phyloP scores from a whole-genome alignment of 495 filamentous ascomycete species.

The Annulohypoxylon moriforme region DNA sequence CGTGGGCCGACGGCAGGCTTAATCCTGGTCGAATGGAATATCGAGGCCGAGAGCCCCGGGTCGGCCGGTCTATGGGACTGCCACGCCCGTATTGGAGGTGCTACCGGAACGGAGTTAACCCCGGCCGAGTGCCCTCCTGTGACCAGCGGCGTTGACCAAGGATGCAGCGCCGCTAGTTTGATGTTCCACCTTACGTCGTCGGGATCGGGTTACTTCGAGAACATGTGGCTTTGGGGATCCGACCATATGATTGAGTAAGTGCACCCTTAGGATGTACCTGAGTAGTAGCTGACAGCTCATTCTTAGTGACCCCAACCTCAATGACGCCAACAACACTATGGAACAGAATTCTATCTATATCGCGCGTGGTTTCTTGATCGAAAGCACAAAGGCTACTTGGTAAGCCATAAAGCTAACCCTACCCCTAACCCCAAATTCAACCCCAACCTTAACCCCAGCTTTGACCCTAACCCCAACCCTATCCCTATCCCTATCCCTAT shows the following conservation, averaged over 20 bases:
- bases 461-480: too few species aligned
- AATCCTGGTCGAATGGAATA: conserved; percentile 53
- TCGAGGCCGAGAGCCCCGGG: neutral
- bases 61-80: conserved; percentile 49
- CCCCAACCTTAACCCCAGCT: too few species aligned
- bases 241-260: too few species aligned
- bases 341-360: neutral
- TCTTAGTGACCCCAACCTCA: neutral
- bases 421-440: too few species aligned
- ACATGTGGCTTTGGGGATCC: conserved; percentile 73
- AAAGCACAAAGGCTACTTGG: too few species aligned
- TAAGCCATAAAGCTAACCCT: too few species aligned
- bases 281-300: too few species aligned
- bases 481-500: too few species aligned
- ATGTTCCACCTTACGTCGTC: conserved; percentile 70
- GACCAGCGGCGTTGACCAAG: conserved; percentile 32
- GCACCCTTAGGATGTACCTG: too few species aligned
- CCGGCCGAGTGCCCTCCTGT: conserved; percentile 63
- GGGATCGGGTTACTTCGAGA: conserved; percentile 73
- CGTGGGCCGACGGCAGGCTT: conserved; percentile 47
- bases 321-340: neutral
- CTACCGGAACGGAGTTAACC: conserved; percentile 72
- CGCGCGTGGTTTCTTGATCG: neutral
- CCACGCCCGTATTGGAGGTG: conserved; percentile 59
- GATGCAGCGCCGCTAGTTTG: conserved; percentile 71